Base-by-base conservation (phyloP, 2,329 filamentous ascomycete species). In the Nemania sp. region DNA sequence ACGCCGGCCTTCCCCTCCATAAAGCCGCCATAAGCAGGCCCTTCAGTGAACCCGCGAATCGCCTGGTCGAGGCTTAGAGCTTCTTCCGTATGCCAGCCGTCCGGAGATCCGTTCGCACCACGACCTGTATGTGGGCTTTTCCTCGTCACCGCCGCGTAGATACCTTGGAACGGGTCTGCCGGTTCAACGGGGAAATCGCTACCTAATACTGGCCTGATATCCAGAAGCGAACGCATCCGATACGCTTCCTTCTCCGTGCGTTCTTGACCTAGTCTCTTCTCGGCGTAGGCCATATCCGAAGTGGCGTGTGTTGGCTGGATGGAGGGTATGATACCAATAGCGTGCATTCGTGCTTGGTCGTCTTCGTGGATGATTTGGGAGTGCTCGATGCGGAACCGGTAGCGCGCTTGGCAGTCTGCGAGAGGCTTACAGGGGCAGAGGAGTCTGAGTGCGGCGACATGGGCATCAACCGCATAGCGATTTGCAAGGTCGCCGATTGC, bases 111-210 rank as follows among this genome's bases (percentile, higher is more conserved):
- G 38, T 83, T 79, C 6, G 82, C 77, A 20, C 85, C 85, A 1
- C 79, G 80, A 0, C 86, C 87, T 0, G 88, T 88, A 53, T 82
- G 82, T 1, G 90, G 90, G 67, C 81, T 88, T 49, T 84, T 85
- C 63, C 90, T 82, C 13, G 89, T 85, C 1, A 91, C 84, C 2
- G 90, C 90, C 3, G 90, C 90, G 72, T 91, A 92, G 45, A 92
- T 88, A 20, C 90, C 90, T 63, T 89, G 85, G 70, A 91, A 90
- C 1, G 90, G 88, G 72, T 88, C 86, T 0, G 89, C 86, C 2
- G 90, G 90, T 76, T 92, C 90, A 7, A 93, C 90, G 43, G 90
- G 90, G 72, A 92, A 92, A 73, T 92, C 90, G 56, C 88, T 91
- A 2, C 90, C 90, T 1, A 93, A 82, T 0, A 92, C 79, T 3